Base-by-base conservation (phyloP, 352 stramenopile genomes). In the Thalassiosira ordinaria region DNA sequence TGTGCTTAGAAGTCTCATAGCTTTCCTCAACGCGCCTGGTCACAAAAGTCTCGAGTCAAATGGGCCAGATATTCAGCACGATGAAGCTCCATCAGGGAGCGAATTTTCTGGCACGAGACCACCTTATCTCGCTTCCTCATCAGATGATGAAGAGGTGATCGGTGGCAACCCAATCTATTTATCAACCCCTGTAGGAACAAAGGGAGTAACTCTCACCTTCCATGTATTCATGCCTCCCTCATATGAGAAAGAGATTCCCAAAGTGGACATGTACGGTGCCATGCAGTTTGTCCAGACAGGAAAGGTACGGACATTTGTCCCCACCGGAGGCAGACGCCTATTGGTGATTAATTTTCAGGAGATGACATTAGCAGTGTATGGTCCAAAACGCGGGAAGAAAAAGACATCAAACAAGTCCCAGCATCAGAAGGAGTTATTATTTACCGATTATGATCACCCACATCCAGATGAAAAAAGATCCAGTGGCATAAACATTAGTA, bases 191-290 rank as follows among this genome's bases (percentile, higher is more conserved):
- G 33, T 33, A 41, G 70, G 70, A 14, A 59, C 70, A 39, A 27
- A 22, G 13, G 60, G 27, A 52, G 61, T 29, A 20, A 61, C 70
- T 13, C 44, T 73, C 18, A 67, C 49, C 13, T 79, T 67, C 61
- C 37, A 20, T 24, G 70, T 63, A 13, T 79, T 67, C 33, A 47
- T 53, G 5, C 70, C 70, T 20, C 70, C 70, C 26, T 71, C 51
- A 33, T 29, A 73, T 35, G 70, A 79, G 7, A 79, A 67, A 44
- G 70, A 79, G n/a, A 79, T 79, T n/a, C 70, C 70, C 22, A 79
- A 79, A 49, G 44, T 79, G n/a, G 70, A 79, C 55, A 26, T 79
- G n/a, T 41, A 67, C 11, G 70, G 70, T 27, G 51, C 70, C 16
- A 46, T 79, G 13, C 8, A 72, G 20, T 79, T 79, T 51, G 14